These are phyloP conservation scores for Saprolegnia parasitica DNA, from an alignment of 352 stramenopile species.

Conservation along the genomic window DNA sequence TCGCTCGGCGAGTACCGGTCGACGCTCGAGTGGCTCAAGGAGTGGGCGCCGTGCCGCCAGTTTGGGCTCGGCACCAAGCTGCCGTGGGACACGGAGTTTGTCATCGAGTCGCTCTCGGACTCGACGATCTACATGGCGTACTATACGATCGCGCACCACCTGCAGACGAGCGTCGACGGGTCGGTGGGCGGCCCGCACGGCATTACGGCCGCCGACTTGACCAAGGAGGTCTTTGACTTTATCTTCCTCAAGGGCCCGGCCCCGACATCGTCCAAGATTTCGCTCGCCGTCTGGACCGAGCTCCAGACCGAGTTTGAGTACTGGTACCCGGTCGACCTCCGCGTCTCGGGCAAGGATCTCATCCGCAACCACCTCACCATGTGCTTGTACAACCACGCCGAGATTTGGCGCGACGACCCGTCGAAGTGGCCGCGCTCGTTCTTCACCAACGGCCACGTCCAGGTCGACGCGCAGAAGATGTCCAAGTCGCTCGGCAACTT, in stretches of 20 bases:
- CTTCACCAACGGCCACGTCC: conserved; percentile 98
- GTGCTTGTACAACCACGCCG: conserved; percentile 99
- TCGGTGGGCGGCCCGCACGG: conserved; percentile 81
- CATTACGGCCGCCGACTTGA: conserved; percentile 84
- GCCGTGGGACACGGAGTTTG: conserved; percentile 98
- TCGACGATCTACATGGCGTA: conserved; percentile 99
- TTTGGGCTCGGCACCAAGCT: conserved; percentile 96
- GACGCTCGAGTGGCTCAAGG: conserved; percentile 98
- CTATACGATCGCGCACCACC: conserved; percentile 98
- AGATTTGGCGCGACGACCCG: conserved; percentile 98
- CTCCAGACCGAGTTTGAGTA: conserved; percentile 98
- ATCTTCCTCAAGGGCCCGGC: conserved; percentile 92
- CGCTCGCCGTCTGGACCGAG: conserved; percentile 86
- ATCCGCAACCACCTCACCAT: conserved; percentile 99
- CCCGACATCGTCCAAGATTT: conserved; percentile 84
- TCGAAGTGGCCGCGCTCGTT: conserved; percentile 96
- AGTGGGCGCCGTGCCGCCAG: conserved; percentile 98
- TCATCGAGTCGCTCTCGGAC: conserved; percentile 99
- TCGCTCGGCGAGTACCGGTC: conserved; percentile 94
- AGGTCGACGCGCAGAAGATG: conserved; percentile 99
- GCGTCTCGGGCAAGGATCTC: conserved; percentile 93
- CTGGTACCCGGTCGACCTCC: conserved; percentile 99
- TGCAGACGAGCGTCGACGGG: conserved; percentile 91
- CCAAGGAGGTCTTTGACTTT: conserved; percentile 98
- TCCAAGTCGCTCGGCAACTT: conserved; percentile 99